Base-by-base conservation (phyloP, 2,329 filamentous ascomycete genomes). In the Aschersonia sp. region DNA sequence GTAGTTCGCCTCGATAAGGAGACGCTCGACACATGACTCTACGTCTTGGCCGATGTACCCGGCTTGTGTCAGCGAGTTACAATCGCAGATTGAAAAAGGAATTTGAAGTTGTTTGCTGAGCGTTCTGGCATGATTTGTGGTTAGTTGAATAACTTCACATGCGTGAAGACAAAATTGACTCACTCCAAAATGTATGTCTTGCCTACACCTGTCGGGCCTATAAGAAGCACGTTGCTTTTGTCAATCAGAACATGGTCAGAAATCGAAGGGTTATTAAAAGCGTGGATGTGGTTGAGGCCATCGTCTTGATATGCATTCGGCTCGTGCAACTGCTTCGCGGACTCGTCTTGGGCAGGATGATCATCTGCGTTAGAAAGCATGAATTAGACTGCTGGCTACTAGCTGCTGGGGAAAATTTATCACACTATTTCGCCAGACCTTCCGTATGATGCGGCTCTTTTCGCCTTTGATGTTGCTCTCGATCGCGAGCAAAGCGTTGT, bases 41-140 rank as follows among this genome's bases (percentile, higher is more conserved):
- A 91, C 91, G 61, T 98, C 92, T 60, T 97, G 91, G 31, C 92
- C 92, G 55, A 98, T 96, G 58, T 98, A 98, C 30, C 92, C 91
- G 4, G 91, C 91, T 66, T 96, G 91, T 0, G 91, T 97, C 53
- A 97, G 89, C 5, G 89, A 86, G 46, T 92, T 96, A 64, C 91
- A 97, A 65, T 97, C 91, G 51, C 87, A 91, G 65, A 95, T 95
- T 52, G 86, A 89, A 59, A 96, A 94, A 0, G 92, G 92, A 0
- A 97, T 89, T 51, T 92, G 91, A n/a, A 98, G 77, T 47, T 92
- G 84, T 58, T 89, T 84, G 55, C 91, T 92, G 40, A 97, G 70
- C 0, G 91, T 97, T 65, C 89, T 94, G 47, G 3, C 2, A n/a
- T 56, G 40, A 46, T 40, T 64, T 38, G 61, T 55, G 51, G 51